Base-by-base conservation (phyloP, 352 stramenopile genomes). In the Phytophthora agathidicida region DNA sequence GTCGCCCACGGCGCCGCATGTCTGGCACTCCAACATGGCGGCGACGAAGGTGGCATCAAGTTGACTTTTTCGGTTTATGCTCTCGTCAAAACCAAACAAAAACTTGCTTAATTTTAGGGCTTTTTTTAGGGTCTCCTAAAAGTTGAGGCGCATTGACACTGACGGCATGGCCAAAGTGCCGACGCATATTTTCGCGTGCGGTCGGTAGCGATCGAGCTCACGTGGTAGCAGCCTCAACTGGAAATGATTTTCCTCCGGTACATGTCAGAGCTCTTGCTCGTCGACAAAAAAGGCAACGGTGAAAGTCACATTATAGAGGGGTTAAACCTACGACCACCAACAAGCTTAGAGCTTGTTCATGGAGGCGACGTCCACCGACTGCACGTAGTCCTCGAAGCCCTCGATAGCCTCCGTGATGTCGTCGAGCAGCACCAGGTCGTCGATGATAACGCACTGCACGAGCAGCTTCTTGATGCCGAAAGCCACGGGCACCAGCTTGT, bases 401-500 rank as follows among this genome's bases (percentile, higher is more conserved):
- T 88, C 78, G 24, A 96, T 96, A 39, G 71, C 65, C 8, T 96
- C 87, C 37, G 83, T 91, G 52, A 96, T 88, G 55, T 92, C 84
- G 65, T 93, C 84, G 22, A 93, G 68, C 39, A 88, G 64, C 64
- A 94, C 81, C 35, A 91, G 60, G 46, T 86, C 78, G 63, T 95
- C 86, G n/a, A 92, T 71, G 43, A 95, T 90, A 39, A 91, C 73
- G 65, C 86, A 95, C 52, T 87, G 77, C 38, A 95, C 69, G 2
- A 93, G 68, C 46, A 95, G 68, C 73, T 95, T 95, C 65, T 93
- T 93, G 65, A 95, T 91, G 51, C 86, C 86, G 55, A 91, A 95
- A 13, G 84, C 86, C 30, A 96, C 81, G 3, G 83, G 79, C 38
- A 91, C 79, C n/a, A 93, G 60, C 64, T 96, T 96, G 73, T 91